Evolutionary conservation across 164 flowering plant genomes (phyloP).

Genomic region (grape (Vitis vinifera)): DNA sequence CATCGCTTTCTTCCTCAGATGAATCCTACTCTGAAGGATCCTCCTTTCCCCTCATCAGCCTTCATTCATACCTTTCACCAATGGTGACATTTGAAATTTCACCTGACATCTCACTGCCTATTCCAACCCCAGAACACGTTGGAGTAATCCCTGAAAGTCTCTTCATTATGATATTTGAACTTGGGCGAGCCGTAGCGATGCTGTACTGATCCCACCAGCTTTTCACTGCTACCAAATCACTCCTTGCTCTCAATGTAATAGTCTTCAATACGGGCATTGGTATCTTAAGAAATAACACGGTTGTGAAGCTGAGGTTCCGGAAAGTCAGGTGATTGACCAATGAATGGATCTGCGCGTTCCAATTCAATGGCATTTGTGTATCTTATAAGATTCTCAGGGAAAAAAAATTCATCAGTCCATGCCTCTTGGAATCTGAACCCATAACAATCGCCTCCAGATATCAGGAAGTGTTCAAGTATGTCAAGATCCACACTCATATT

Average conservation of each 20-base stretch:
- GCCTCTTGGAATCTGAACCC: constrained; percentile 32
- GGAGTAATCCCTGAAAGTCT: constrained; percentile 94
- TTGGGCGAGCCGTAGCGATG: constrained; percentile 80
- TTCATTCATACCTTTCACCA: constrained; percentile 68
- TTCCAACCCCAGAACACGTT: constrained; percentile 94
- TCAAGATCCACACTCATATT: constrained; percentile 25
- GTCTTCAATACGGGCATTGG: constrained; percentile 82
- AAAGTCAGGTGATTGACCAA: constrained; percentile 29
- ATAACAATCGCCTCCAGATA: constrained; percentile 38
- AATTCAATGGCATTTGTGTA: constrained; percentile 24
- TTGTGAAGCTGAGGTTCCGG: constrained; percentile 25
- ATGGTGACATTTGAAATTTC: constrained; percentile 72
- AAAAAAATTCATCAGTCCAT: constrained; percentile 24
- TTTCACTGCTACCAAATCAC: constrained; percentile 90
- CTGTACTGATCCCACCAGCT: constrained; percentile 99
- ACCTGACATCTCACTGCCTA: constrained; percentile 99
- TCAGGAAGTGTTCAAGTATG: constrained; percentile 28
- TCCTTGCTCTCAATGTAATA: constrained; percentile 99
- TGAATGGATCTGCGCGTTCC: constrained; percentile 25
- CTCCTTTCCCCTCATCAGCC: constrained; percentile 90
- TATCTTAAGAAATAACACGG: constrained; percentile 27
- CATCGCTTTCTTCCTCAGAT: too few species aligned
- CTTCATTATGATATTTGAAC: constrained; percentile 75
- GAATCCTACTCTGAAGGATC: constrained; percentile 22
- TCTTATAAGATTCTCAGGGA: constrained; percentile 23